A percentile compares a stretch with the other conserved stretches of the same genome.
phyloP scores from a whole-genome alignment of 768 basidiomycete genomes.

The Gymnopilus dilepis region DNA sequence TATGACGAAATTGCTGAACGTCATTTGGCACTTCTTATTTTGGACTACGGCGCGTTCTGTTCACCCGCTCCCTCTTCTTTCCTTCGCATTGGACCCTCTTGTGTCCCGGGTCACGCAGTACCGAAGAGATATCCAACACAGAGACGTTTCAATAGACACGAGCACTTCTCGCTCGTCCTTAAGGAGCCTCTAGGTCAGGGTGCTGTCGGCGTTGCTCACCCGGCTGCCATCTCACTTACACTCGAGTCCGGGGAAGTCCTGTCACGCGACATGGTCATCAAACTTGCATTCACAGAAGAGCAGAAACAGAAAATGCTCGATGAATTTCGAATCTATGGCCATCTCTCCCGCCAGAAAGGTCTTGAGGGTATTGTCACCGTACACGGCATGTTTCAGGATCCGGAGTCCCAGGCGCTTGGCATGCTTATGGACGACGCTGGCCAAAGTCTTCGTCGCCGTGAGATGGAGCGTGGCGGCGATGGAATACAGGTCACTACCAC shows the following conservation, averaged over 20 bases:
- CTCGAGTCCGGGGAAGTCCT: not conserved
- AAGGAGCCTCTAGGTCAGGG: slow-evolving; percentile 13
- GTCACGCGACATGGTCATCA: not conserved
- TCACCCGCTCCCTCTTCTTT: no score
- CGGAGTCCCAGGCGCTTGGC: no score
- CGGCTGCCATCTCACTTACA: not conserved
- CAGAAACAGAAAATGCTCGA: not conserved
- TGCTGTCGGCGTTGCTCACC: slow-evolving; percentile 16
- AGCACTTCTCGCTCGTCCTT: not conserved
- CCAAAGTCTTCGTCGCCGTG: not conserved
- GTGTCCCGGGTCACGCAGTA: not conserved
- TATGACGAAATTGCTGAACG: not conserved
- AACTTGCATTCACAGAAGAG: slow-evolving; percentile 5
- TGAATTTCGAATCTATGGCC: no score
- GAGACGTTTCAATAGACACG: not conserved
- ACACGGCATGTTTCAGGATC: no score
- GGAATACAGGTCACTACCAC: not conserved
- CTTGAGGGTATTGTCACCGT: no score
- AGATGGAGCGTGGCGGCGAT: not conserved
- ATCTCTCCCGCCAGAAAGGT: no score
- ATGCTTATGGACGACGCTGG: no score
- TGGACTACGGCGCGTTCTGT: no score
- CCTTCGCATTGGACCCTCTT: slow-evolving; percentile 1
- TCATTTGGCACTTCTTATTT: no score
- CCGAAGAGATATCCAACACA: not conserved